Evolutionary conservation across 495 filamentous ascomycete genomes (phyloP).

Genomic region (Hypoxylon lienhwacheense): DNA sequence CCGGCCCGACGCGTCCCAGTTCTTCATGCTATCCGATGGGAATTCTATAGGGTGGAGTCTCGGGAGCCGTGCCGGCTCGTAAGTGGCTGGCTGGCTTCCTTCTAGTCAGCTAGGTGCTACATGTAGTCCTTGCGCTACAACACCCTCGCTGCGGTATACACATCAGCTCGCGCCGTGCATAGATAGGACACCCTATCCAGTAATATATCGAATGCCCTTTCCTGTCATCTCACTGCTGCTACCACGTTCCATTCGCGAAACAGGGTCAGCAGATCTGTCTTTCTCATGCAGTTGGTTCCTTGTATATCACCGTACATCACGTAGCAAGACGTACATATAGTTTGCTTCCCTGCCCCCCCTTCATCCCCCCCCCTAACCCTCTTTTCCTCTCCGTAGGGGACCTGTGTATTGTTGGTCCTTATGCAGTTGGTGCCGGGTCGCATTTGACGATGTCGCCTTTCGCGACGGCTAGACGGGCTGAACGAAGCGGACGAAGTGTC

Average conservation of each 20-base stretch:
- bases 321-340: slow-evolving; percentile 31
- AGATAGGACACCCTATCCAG: slow-evolving; percentile 27
- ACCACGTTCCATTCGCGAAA: slow-evolving; percentile 23
- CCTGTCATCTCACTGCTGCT: slow-evolving; percentile 2
- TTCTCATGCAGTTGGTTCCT: slow-evolving; percentile 35
- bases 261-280: slow-evolving; percentile 32
- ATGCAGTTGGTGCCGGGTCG: slow-evolving; percentile 37
- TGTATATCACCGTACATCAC: slow-evolving; percentile 30
- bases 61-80: slow-evolving; percentile 7
- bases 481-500: slow-evolving; percentile 9
- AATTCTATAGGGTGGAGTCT: slow-evolving; percentile 21
- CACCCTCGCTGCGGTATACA: slow-evolving; percentile 7
- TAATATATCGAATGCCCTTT: slow-evolving; percentile 20
- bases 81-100: slow-evolving; percentile 9
- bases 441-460: slow-evolving; percentile 24
- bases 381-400: slow-evolving; percentile 6
- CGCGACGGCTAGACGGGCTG: slow-evolving; percentile 10
- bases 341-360: slow-evolving; percentile 23
- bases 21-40: slow-evolving; percentile 18
- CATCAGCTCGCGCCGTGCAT: slow-evolving; percentile 18
- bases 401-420: slow-evolving; percentile 15
- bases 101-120: not conserved
- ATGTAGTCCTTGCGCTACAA: slow-evolving; percentile 16
- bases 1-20: slow-evolving; percentile 29
- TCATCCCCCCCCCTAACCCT: slow-evolving; percentile 3